Base-by-base conservation (phyloP, 352 stramenopile genomes). In the Pythium apleroticum region DNA sequence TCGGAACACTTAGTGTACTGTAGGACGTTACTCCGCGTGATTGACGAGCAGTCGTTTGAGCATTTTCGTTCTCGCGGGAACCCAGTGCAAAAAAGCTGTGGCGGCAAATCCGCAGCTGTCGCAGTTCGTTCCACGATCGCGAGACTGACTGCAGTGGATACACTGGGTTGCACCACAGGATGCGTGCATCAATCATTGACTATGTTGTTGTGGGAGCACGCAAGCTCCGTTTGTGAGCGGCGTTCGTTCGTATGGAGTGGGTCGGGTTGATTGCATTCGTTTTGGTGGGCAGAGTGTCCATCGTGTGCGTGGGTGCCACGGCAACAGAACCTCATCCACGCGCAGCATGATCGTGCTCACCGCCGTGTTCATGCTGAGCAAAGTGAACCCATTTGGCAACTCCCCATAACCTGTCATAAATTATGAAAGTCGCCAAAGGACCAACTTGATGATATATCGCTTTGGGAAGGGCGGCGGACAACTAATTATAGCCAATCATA, bases 401-500 rank as follows among this genome's bases (percentile, higher is more conserved):
- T 1, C 15, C 43, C 4, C 27, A 1, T 15, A 17, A 50, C 43
- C 43, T 50, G 17, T 15, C 3, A 50, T 50, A 50, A 50, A 28
- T 27, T 15, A 50, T 50, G 3, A 15, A 12, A 0, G 3, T 12
- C 2, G 20, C 43, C 19, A 50, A 50, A 50, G 19, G 43, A 50
- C 41, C 33, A 5, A 63, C 17, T 49, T 45, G 20, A 43, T 63
- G 31, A 22, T 25, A 46, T n/a, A 57, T n/a, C 30, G 9, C 49
- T 53, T 61, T 53, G 24, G 33, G 15, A 33, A 52, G 39, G 22
- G 24, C 17, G 10, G 17, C 12, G 4, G 3, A 31, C 10, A 20
- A 24, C 7, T 14, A 41, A 41, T 57, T 52, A 43, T 28, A 52
- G 27, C 57, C 57, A 64, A 64, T 64, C 57, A 46, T 7, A 50